These are phyloP conservation scores for Excoecaria cochinchinensis DNA, from an alignment of 345 rosid species.

Conservation along the genomic window DNA sequence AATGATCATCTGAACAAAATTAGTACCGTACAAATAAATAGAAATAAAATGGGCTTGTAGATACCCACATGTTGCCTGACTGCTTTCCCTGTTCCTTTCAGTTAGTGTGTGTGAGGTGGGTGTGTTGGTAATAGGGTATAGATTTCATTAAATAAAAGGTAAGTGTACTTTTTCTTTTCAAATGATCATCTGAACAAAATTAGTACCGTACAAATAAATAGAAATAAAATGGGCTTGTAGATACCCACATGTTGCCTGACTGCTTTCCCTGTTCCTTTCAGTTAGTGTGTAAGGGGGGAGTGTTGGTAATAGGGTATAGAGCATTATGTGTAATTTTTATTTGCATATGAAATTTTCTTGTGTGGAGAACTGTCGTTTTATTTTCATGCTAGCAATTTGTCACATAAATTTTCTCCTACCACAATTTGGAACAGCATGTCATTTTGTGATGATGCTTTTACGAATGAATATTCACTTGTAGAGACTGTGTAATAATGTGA, in stretches of 20 bases:
- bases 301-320: neutral
- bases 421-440: neutral
- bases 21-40: too few species aligned
- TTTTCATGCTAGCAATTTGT: neutral
- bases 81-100: neutral
- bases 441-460: neutral
- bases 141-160: too few species aligned
- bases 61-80: neutral
- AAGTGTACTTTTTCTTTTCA: too few species aligned
- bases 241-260: neutral
- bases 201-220: too few species aligned
- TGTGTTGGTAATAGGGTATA: too few species aligned
- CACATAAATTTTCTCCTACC: neutral
- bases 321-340: neutral
- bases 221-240: neutral
- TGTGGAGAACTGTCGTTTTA: neutral
- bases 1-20: too few species aligned
- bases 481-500: neutral
- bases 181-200: too few species aligned
- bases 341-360: neutral
- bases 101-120: neutral
- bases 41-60: neutral
- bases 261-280: neutral
- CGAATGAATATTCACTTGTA: neutral
- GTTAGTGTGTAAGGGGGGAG: neutral